Percentiles rank a stretch among this genome's conserved stretches.
Evolutionary conservation across 2,329 filamentous ascomycete genomes (phyloP).

Genomic region (Fusarium solani-melongenae): DNA sequence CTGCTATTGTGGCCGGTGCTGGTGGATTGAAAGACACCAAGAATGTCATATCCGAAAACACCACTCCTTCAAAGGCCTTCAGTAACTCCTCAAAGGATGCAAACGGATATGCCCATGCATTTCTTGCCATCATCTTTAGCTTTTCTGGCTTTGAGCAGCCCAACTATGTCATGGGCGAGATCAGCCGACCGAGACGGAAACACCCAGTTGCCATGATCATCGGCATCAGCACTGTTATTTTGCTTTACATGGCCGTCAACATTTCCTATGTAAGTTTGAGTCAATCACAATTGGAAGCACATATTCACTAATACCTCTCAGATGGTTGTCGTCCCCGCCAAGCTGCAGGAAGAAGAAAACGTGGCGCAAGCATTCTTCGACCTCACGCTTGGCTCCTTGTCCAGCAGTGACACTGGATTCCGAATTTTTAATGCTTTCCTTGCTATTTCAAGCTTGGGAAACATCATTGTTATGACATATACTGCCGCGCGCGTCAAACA

Average conservation of each 20-base stretch:
- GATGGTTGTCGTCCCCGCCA: slow-evolving; percentile 52
- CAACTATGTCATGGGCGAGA: slow-evolving; percentile 52
- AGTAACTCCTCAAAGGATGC: slow-evolving; percentile 34
- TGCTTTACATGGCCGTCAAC: slow-evolving; percentile 52
- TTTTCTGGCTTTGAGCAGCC: slow-evolving; percentile 53
- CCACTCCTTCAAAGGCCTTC: slow-evolving; percentile 40
- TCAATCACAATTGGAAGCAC: accelerated
- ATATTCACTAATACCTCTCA: slow-evolving; percentile 29
- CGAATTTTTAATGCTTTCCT: slow-evolving; percentile 61
- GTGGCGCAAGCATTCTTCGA: slow-evolving; percentile 51
- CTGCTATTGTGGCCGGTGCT: slow-evolving; percentile 47
- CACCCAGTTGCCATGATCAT: slow-evolving; percentile 47
- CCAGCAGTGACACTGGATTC: slow-evolving; percentile 39
- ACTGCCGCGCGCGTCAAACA: slow-evolving; percentile 67
- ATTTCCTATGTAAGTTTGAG: slow-evolving; percentile 48
- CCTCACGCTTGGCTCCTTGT: slow-evolving; percentile 45
- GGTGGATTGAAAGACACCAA: slow-evolving; percentile 38
- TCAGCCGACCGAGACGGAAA: slow-evolving; percentile 46
- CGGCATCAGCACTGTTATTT: slow-evolving; percentile 44
- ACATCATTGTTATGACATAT: slow-evolving; percentile 68
- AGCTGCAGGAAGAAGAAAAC: slow-evolving; percentile 15
- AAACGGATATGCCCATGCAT: slow-evolving; percentile 51
- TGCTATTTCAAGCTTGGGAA: slow-evolving; percentile 65
- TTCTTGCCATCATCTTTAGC: slow-evolving; percentile 56
- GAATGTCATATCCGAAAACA: slow-evolving; percentile 44